Evolutionary conservation across 768 basidiomycete species (phyloP), one percentile per base, ranked within the genome.

Genomic region (Paxillus ammoniavirescens): DNA sequence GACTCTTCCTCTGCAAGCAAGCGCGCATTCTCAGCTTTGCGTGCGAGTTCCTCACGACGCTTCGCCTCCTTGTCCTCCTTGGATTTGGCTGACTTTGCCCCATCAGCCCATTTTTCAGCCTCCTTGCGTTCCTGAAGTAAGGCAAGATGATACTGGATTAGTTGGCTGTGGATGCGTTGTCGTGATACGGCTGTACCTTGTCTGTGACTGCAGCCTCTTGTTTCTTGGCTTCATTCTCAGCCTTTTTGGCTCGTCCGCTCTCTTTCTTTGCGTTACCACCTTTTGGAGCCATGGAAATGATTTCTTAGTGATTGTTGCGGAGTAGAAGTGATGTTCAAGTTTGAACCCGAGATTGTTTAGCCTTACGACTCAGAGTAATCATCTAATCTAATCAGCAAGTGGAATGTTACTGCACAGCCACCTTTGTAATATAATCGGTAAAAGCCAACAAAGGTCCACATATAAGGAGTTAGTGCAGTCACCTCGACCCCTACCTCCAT

Each of bases 241-340:
- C 91, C 70, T 97, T 97, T 74, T 92, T 94, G 1, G 93, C 88
- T 50, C 89, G 73, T 4, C 94, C 93, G 41, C 83, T 73, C 71
- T 96, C 94, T 69, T 96, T 96, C 84, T 96, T 97, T 53, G 91
- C 77, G 77, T 93, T 96, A 61, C 80, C 83, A 57, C 86, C 89
- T 71, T 91, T 92, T 1, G 94, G 93, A 45, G 94, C 72, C 94
- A 95, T 94, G 37, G 2, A 17, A 30, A 9, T 35, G 49, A n/a
- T 38, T n/a, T 37, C 14, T 38, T 14, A 7, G 33, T 37, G 38
- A 35, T 35, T 31, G 45, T 1, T 35, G 8, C 35, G 5, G 26
- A 43, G 13, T 1, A 23, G 31, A 13, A 12, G 5, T 35, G 35
- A 15, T 21, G 31, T 54, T n/a, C n/a, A n/a, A n/a, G n/a, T n/a